Percentiles rank a stretch among this genome's conserved stretches.
Evolutionary conservation across 2,329 filamentous ascomycete genomes (phyloP).

Genomic region (Endocalyx cinctus): DNA sequence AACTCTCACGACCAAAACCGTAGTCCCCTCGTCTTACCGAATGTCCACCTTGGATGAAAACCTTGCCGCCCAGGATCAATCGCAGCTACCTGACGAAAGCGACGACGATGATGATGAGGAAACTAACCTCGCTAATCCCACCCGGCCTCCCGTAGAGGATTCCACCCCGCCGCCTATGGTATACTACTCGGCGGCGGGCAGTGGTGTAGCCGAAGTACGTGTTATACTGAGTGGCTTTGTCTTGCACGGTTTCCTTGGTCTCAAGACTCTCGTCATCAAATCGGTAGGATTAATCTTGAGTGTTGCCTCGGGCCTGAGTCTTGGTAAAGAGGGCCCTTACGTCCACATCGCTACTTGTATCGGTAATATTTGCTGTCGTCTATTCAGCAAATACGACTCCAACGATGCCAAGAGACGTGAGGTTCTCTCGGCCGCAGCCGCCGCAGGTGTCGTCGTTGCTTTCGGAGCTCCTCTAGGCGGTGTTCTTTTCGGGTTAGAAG

Average conservation of each 20-base stretch:
- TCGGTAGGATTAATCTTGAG: slow-evolving; percentile 77
- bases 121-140: slow-evolving; percentile 40
- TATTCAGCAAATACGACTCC: slow-evolving; percentile 90
- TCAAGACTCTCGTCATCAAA: slow-evolving; percentile 84
- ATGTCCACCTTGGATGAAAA: slow-evolving; percentile 91
- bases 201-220: slow-evolving; percentile 93
- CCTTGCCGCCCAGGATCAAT: slow-evolving; percentile 64
- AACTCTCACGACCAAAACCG: slow-evolving; percentile 86
- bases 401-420: slow-evolving; percentile 95
- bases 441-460: slow-evolving; percentile 87
- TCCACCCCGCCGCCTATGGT: slow-evolving; percentile 64
- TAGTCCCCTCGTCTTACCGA: slow-evolving; percentile 83
- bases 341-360: slow-evolving; percentile 97
- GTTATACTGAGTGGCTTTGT: slow-evolving; percentile 98
- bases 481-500: slow-evolving; percentile 88
- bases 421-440: slow-evolving; percentile 86
- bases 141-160: slow-evolving; percentile 15
- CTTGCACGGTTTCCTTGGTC: slow-evolving; percentile 86
- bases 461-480: slow-evolving; percentile 87
- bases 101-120: slow-evolving; percentile 37
- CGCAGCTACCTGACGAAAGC: slow-evolving; percentile 33
- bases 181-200: slow-evolving; percentile 93
- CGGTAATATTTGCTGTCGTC: slow-evolving; percentile 87
- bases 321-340: slow-evolving; percentile 92
- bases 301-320: slow-evolving; percentile 85